Evolutionary conservation across 768 basidiomycete species (phyloP).

Genomic region (Phlebiopsis flavidoalba): DNA sequence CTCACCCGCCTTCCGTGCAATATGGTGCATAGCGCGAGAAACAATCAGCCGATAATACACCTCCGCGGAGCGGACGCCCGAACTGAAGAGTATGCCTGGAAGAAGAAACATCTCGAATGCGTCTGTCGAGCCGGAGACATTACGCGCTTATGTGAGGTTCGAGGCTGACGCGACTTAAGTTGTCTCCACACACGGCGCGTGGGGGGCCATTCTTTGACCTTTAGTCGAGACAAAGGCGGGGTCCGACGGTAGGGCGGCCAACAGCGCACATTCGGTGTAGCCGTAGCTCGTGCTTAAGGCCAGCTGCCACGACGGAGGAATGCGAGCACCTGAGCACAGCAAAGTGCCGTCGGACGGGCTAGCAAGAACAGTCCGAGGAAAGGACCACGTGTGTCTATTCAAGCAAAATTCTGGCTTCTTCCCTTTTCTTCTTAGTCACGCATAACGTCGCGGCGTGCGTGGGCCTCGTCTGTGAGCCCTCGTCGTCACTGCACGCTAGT

Average conservation of each 20-base stretch:
- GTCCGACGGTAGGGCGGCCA: constrained; percentile 7
- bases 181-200: constrained; percentile 14
- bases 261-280: too few relatives aligned
- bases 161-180: constrained; percentile 18
- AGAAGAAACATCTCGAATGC: constrained; percentile 15
- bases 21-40: constrained; percentile 23
- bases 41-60: constrained; percentile 24
- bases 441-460: constrained; percentile 56
- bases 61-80: constrained; percentile 19
- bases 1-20: constrained; percentile 1
- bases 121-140: constrained; percentile 1
- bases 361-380: constrained; percentile 54
- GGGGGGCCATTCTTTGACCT: too few relatives aligned
- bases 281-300: too few relatives aligned
- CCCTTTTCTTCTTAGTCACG: constrained; percentile 41
- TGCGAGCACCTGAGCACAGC: too few relatives aligned
- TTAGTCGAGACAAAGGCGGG: too few relatives aligned
- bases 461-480: too few relatives aligned
- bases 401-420: constrained; percentile 66
- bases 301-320: too few relatives aligned
- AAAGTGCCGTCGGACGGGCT: constrained; percentile 16
- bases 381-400: constrained; percentile 43
- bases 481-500: too few relatives aligned
- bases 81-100: constrained; percentile 20
- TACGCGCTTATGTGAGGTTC: constrained; percentile 9